Conservation (phyloP, 1,284 basidiomycete genomes). For the Heterobasidion occidentale region DNA sequence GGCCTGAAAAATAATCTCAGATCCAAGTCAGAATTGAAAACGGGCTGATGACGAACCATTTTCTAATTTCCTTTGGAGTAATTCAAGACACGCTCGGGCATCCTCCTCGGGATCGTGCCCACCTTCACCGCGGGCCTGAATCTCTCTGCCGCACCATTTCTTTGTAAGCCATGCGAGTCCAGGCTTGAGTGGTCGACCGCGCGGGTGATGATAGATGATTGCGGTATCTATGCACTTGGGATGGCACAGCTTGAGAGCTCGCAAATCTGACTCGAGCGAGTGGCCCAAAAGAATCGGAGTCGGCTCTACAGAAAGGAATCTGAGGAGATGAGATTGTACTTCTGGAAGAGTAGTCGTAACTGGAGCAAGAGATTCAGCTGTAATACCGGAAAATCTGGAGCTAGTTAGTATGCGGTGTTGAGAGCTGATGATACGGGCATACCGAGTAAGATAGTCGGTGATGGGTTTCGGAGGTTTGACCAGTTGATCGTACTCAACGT, state of each 20-base stretch:
- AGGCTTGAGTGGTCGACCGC: conserved; percentile 85
- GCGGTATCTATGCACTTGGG: conserved; percentile 87
- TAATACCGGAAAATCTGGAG: conserved; percentile 84
- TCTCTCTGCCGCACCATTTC: conserved; percentile 83
- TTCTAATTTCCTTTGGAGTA: conserved; percentile 74
- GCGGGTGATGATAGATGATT: conserved; percentile 81
- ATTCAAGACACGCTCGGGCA: conserved; percentile 77
- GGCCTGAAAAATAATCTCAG: conserved; percentile 29
- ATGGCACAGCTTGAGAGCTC: conserved; percentile 77
- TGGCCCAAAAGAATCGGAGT: conserved; percentile 89
- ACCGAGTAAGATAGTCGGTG: conserved; percentile 84
- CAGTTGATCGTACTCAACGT: conserved; percentile 77
- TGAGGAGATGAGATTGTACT: conserved; percentile 65
- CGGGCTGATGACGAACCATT: conserved; percentile 36
- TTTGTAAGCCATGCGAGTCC: conserved; percentile 88
- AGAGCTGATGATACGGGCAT: conserved; percentile 9
- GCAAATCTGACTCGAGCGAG: conserved; percentile 87
- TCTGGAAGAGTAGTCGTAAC: conserved; percentile 72
- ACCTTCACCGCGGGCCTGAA: conserved; percentile 69
- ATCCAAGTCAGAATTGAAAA: background rate
- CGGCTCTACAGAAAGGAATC: conserved; percentile 40
- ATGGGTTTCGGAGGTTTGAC: conserved; percentile 82
- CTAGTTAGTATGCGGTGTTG: background rate
- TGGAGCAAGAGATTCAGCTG: conserved; percentile 54
- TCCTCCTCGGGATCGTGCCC: conserved; percentile 94